phyloP scores from a whole-genome alignment of 1,284 basidiomycete genomes.

The Volvariella volvacea region DNA sequence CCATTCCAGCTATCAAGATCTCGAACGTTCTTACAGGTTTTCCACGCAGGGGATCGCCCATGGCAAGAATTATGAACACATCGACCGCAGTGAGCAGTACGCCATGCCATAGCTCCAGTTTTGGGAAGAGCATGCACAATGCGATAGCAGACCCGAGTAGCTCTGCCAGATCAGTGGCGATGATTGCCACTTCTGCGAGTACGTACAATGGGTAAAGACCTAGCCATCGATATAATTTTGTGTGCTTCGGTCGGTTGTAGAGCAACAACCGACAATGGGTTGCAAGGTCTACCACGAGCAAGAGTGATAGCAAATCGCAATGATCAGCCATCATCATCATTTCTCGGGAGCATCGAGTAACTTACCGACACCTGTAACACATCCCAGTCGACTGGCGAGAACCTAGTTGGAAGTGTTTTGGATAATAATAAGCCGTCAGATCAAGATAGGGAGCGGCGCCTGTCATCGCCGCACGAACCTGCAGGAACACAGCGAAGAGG shows the following conservation, averaged over 20 bases:
- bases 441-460: conserved; percentile 3
- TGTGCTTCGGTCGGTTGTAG: conserved; percentile 59
- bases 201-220: conserved; percentile 65
- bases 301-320: neutral
- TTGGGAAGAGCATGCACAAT: conserved; percentile 77
- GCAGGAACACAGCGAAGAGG: conserved; percentile 75
- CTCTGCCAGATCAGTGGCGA: conserved; percentile 71
- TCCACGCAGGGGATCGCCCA: conserved; percentile 54
- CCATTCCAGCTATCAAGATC: conserved; percentile 71
- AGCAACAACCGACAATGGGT: conserved; percentile 69
- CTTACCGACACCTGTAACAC: conserved; percentile 64
- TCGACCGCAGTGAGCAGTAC: conserved; percentile 83
- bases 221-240: conserved; percentile 55
- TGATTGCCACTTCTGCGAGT: conserved; percentile 78
- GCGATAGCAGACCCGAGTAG: conserved; percentile 64
- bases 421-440: conserved; percentile 3
- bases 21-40: conserved; percentile 72
- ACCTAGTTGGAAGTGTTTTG: conserved; percentile 30
- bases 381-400: conserved; percentile 56
- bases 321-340: neutral
- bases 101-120: conserved; percentile 72
- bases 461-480: conserved; percentile 34
- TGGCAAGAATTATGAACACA: conserved; percentile 69
- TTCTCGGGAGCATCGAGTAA: conserved; percentile 3
- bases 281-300: conserved; percentile 46